These are phyloP conservation scores for Byssochlamys sp. DNA, from an alignment of 2,329 filamentous ascomycete species.

Conservation along the genomic window DNA sequence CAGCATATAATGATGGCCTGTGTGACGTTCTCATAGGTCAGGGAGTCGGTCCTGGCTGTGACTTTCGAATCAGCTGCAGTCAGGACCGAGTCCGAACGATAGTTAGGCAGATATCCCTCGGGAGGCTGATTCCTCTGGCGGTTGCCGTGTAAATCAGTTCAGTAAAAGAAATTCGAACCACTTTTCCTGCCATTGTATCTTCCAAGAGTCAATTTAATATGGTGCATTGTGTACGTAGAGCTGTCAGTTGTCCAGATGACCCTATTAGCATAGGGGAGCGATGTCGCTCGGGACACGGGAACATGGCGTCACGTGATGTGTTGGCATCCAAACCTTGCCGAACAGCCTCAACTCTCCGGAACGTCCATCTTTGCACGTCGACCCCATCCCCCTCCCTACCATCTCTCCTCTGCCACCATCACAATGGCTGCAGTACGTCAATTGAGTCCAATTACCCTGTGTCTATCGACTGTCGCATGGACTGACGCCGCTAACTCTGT, in stretches of 20 bases:
- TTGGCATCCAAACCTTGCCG: constrained; percentile 30
- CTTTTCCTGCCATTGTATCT: background rate
- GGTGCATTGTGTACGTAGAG: background rate
- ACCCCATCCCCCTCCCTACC: constrained; percentile 20
- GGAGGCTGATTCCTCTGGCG: constrained; percentile 14
- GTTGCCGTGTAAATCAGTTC: constrained; percentile 28
- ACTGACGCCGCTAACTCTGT: constrained; percentile 13
- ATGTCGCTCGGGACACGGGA: constrained; percentile 20
- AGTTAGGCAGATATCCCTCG: constrained; percentile 17
- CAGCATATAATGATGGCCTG: constrained; percentile 54
- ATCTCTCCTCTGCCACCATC: constrained; percentile 18
- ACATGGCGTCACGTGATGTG: constrained; percentile 21
- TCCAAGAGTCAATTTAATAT: background rate
- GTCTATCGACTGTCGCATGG: background rate
- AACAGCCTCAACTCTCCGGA: constrained; percentile 25
- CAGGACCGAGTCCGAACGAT: constrained; percentile 21
- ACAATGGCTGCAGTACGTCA: constrained; percentile 37
- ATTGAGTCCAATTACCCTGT: constrained; percentile 1
- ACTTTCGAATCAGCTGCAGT: constrained; percentile 8
- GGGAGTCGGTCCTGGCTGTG: constrained; percentile 3
- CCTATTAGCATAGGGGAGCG: background rate
- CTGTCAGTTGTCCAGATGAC: too few species aligned
- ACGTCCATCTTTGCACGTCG: constrained; percentile 26
- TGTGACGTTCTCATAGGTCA: background rate
- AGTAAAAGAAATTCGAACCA: constrained; percentile 21